Base-by-base conservation (phyloP, 495 filamentous ascomycete genomes). In the Neurospora discreta region DNA sequence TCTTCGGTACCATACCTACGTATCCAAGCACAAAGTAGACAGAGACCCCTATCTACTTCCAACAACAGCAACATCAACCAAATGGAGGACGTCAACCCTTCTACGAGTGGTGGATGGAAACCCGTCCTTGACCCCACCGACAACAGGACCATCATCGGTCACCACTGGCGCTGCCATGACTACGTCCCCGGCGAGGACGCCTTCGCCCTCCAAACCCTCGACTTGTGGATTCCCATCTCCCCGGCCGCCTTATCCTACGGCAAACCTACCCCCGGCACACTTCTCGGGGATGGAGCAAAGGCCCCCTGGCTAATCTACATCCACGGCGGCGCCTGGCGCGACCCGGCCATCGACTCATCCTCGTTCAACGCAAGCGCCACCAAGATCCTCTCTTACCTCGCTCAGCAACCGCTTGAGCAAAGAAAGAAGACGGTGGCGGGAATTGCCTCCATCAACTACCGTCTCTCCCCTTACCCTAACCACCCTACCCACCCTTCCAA, bases 321-420 rank as follows among this genome's bases (percentile, higher is more conserved):
- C 79, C 94, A 97, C 82, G 93, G 94, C 75, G 94, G 94, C 76
- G 94, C 91, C 76, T 97, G 92, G 92, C 88, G 92, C 71, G 93
- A 97, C 77, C 93, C 93, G 65, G 79, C 78, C 67, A 79, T 89
- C 26, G 86, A 84, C 69, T 80, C 87, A 20, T 72, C 81, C 8
- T 88, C 90, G 72, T 77, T 80, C 69, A 38, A 68, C 38, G 13
- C 73, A 4, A 65, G 77, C 26, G 77, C 75, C 36, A 6, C 20
- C 20, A 38, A 69, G 40, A 69, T 77, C 43, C 73, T 80, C 18
- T 70, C 30, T 8, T 20, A 33, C 10, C 18, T 20, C 52, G 30
- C 38, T 38, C 38, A 38, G 8, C 38, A 9, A 38, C 38, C 38
- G 6, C 38, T 38, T 9, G 38, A 38, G 38, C 38, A 38, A 38